Conservation (phyloP, 2,329 filamentous ascomycete species). For the Phaeosphaeriaceae sp. region DNA sequence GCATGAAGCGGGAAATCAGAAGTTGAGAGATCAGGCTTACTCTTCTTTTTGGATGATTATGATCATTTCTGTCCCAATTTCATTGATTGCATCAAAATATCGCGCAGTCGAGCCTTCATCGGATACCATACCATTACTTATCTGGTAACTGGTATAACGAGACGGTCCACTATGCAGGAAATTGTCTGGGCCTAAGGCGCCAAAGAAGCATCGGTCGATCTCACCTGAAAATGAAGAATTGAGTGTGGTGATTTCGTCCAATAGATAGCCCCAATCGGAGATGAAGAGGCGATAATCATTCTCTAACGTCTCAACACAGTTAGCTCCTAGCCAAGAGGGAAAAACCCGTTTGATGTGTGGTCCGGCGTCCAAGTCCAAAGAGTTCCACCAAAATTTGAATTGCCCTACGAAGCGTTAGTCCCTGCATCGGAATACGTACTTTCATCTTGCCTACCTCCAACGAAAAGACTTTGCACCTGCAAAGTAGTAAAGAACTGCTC, state of each 20-base stretch:
- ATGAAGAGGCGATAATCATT: slow-evolving; percentile 4
- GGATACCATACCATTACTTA: neutral
- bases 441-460: neutral
- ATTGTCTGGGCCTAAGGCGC: neutral
- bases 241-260: neutral
- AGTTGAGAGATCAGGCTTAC: neutral
- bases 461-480: slow-evolving; percentile 4
- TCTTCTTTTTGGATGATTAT: neutral
- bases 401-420: neutral
- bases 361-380: neutral
- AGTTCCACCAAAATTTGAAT: slow-evolving; percentile 3
- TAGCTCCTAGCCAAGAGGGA: neutral
- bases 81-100: slow-evolving; percentile 3
- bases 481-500: slow-evolving; percentile 1
- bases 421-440: too few species aligned
- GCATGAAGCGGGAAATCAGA: too few species aligned
- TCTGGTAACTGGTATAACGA: neutral
- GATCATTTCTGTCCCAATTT: neutral
- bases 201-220: slow-evolving; percentile 2
- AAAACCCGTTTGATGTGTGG: slow-evolving; percentile 5
- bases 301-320: neutral
- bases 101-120: neutral
- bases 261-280: slow-evolving; percentile 1
- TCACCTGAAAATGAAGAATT: neutral
- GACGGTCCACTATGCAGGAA: slow-evolving; percentile 3